Conservation (phyloP, 1,284 basidiomycete genomes). For the Lentinula novae-zelandiae region DNA sequence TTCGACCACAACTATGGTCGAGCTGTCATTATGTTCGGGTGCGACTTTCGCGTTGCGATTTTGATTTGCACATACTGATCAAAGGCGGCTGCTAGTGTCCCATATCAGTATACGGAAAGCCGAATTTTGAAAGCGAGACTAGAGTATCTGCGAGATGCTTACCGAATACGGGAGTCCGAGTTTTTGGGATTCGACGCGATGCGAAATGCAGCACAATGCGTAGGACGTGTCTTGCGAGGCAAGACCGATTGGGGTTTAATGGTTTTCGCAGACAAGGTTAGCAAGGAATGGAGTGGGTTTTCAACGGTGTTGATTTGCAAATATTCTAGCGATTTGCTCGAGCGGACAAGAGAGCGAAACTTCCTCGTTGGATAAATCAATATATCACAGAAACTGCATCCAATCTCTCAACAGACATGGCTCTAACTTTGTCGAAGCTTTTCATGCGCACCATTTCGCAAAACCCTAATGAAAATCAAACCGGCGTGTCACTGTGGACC, state of each 20-base stretch:
- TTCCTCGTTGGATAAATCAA: slow-evolving; percentile 99
- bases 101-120: slow-evolving; percentile 99
- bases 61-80: slow-evolving; percentile 9
- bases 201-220: slow-evolving; percentile 98
- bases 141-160: slow-evolving; percentile 97
- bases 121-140: slow-evolving; percentile 96
- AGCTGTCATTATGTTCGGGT: slow-evolving; percentile 99
- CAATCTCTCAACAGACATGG: slow-evolving; percentile 99
- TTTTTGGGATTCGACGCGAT: slow-evolving; percentile 99
- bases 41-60: slow-evolving; percentile 22
- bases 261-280: slow-evolving; percentile 98
- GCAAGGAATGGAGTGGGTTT: slow-evolving; percentile 18
- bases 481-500: slow-evolving; percentile 94
- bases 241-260: slow-evolving; percentile 99
- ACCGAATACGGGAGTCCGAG: slow-evolving; percentile 97
- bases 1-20: slow-evolving; percentile 99
- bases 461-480: slow-evolving; percentile 92
- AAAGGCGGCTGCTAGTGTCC: slow-evolving; percentile 56
- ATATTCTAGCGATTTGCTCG: slow-evolving; percentile 86
- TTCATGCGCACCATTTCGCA: slow-evolving; percentile 99
- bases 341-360: slow-evolving; percentile 94
- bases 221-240: slow-evolving; percentile 94
- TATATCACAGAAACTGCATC: slow-evolving; percentile 97
- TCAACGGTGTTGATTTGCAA: neutral
- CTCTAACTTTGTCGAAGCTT: slow-evolving; percentile 89